Evolutionary conservation across 108 stramenopile genomes (phyloP).

Genomic region (Mayamaea pseudoterrestris): DNA sequence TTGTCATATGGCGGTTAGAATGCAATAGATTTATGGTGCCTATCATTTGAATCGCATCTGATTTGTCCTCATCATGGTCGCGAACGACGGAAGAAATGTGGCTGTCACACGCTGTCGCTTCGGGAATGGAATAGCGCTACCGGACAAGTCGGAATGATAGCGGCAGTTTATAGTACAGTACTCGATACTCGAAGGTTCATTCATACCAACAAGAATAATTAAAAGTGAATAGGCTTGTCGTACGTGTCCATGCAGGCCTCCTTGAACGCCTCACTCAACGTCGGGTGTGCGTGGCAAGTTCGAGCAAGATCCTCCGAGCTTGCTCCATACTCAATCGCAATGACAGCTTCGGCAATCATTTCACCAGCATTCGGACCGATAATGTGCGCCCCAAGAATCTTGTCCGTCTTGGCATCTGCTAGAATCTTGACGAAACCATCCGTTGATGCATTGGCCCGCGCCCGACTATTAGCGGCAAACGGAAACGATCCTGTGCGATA

Average conservation of each 20-base stretch:
- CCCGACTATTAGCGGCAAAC: slow-evolving; percentile 91
- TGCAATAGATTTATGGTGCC: no score
- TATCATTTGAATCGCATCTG: no score
- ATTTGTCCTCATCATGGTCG: no score
- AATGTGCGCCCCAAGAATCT: slow-evolving; percentile 96
- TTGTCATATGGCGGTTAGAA: no score
- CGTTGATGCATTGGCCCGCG: slow-evolving; percentile 85
- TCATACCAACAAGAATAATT: slow-evolving; percentile 8
- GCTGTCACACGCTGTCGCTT: no score
- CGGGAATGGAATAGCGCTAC: no score
- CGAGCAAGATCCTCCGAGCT: slow-evolving; percentile 98
- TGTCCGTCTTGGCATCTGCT: slow-evolving; percentile 92
- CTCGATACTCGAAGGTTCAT: no score
- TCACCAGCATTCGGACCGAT: slow-evolving; percentile 99
- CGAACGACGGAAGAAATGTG: no score
- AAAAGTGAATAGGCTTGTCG: slow-evolving; percentile 97
- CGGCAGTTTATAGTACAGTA: no score
- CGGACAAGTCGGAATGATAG: no score
- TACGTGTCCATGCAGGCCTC: slow-evolving; percentile 99
- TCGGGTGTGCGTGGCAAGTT: slow-evolving; percentile 99
- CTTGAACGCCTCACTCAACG: slow-evolving; percentile 97
- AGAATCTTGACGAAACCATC: slow-evolving; percentile 98
- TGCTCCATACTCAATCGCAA: slow-evolving; percentile 99
- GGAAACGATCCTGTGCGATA: slow-evolving; percentile 96
- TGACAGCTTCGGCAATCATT: slow-evolving; percentile 98